Evolutionary conservation across 2,329 filamentous ascomycete species (phyloP).

Genomic region (Phoma sp.): DNA sequence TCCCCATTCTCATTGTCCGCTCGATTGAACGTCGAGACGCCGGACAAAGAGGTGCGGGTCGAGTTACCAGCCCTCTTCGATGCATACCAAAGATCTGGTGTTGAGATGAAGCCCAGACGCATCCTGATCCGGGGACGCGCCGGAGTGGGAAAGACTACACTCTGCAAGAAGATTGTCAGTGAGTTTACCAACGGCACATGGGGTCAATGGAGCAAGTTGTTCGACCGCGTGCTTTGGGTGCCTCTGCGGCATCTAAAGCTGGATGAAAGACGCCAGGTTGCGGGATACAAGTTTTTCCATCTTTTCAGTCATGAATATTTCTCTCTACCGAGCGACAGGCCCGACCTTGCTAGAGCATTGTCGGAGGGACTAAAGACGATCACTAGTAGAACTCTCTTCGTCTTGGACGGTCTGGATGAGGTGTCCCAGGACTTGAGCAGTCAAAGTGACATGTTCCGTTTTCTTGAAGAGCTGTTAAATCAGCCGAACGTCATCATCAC

Average conservation of each 20-base stretch:
- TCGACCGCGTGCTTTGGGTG: neutral
- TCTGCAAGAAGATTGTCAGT: constrained; percentile 7
- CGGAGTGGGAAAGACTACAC: constrained; percentile 6
- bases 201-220: neutral
- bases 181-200: neutral
- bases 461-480: neutral
- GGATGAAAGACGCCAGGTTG: neutral
- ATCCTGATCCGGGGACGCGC: constrained; percentile 5
- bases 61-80: constrained; percentile 8
- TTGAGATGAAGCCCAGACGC: constrained; percentile 4
- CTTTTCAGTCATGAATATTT: neutral
- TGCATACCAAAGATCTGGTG: neutral
- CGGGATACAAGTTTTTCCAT: neutral
- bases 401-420: neutral
- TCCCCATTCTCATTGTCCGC: constrained; percentile 1
- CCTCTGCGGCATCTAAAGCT: neutral
- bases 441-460: neutral
- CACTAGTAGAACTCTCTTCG: neutral
- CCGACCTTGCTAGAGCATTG: no score
- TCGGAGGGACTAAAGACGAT: no score
- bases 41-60: constrained; percentile 1
- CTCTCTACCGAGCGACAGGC: neutral
- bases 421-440: neutral
- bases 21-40: neutral
- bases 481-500: neutral